A percentile compares a stretch with the other conserved stretches of the same genome.
Evolutionary conservation across 2,329 filamentous ascomycete genomes (phyloP).

Genomic region (Penicillium hesseltinei): DNA sequence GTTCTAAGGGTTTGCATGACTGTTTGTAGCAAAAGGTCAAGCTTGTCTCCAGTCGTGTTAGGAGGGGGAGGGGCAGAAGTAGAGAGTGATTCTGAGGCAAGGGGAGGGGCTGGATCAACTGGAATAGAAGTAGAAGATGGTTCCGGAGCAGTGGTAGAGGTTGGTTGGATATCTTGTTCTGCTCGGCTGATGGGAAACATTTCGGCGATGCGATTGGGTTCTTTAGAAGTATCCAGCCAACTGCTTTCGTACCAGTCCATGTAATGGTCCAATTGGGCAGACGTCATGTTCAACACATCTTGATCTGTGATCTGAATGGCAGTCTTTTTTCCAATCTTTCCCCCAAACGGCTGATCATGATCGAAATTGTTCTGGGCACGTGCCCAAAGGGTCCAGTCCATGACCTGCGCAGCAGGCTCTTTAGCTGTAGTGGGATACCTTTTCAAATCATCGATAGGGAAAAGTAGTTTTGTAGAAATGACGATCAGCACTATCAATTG

Average conservation of each 20-base stretch:
- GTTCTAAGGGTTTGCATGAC: slow-evolving; percentile 45
- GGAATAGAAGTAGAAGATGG: slow-evolving; percentile 1
- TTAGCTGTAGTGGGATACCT: slow-evolving; percentile 51
- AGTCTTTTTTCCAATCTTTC: slow-evolving; percentile 45
- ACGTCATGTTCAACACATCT: slow-evolving; percentile 62
- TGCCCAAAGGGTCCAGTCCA: slow-evolving; percentile 75
- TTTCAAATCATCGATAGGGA: slow-evolving; percentile 65
- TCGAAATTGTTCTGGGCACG: slow-evolving; percentile 47
- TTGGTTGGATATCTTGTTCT: slow-evolving; percentile 14
- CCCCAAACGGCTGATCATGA: slow-evolving; percentile 29
- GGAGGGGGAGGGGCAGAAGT: slow-evolving; percentile 10
- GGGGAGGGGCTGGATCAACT: slow-evolving; percentile 6
- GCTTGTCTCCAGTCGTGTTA: slow-evolving; percentile 20
- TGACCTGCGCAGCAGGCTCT: slow-evolving; percentile 58
- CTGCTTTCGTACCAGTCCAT: slow-evolving; percentile 74
- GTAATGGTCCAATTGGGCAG: slow-evolving; percentile 67
- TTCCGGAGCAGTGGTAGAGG: slow-evolving; percentile 1
- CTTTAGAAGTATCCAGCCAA: slow-evolving; percentile 46
- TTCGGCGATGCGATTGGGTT: slow-evolving; percentile 38
- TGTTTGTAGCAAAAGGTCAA: slow-evolving; percentile 41
- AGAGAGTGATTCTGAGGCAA: background rate
- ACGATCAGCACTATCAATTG: slow-evolving; percentile 69
- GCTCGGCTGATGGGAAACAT: slow-evolving; percentile 42
- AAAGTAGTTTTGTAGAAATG: slow-evolving; percentile 73
- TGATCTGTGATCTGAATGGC: slow-evolving; percentile 58